Evolutionary conservation across 2,329 filamentous ascomycete genomes (phyloP).

Genomic region (Pseudogymnoascus sp.): DNA sequence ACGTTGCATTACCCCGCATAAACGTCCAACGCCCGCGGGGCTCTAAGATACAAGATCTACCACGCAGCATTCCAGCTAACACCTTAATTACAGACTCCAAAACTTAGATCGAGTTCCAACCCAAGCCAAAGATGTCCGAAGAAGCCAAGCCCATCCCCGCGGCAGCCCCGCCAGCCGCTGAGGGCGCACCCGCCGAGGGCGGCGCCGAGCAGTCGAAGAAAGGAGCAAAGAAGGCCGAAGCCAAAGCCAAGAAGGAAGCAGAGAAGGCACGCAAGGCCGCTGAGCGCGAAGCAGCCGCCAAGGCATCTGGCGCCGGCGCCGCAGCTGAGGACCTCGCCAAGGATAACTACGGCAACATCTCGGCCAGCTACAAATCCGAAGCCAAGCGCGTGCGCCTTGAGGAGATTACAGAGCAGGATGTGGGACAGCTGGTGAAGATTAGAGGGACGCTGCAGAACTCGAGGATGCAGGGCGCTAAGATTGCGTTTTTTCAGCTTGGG

Average conservation of each 20-base stretch:
- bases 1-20: not conserved
- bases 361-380: slow-evolving; percentile 46
- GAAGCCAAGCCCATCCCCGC: not conserved
- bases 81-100: not conserved
- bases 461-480: slow-evolving; percentile 80
- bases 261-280: slow-evolving; percentile 44
- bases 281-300: slow-evolving; percentile 65
- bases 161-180: slow-evolving; percentile 10
- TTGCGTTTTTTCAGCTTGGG: slow-evolving; percentile 80
- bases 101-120: not conserved
- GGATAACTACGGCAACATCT: slow-evolving; percentile 52
- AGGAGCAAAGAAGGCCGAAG: slow-evolving; percentile 30
- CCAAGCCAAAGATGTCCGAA: not conserved
- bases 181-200: slow-evolving; percentile 9
- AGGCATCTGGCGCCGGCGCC: slow-evolving; percentile 56
- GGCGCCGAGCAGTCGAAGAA: slow-evolving; percentile 39
- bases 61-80: not conserved
- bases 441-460: slow-evolving; percentile 80
- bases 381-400: slow-evolving; percentile 51
- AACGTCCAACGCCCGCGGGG: not conserved
- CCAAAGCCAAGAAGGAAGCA: slow-evolving; percentile 19
- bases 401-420: slow-evolving; percentile 52
- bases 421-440: slow-evolving; percentile 64
- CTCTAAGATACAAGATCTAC: not conserved
- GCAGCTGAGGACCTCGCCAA: slow-evolving; percentile 41